These are phyloP conservation scores for Saccharum spontaneum DNA, from an alignment of 176 grass and related monocot species.

Conservation along the genomic window DNA sequence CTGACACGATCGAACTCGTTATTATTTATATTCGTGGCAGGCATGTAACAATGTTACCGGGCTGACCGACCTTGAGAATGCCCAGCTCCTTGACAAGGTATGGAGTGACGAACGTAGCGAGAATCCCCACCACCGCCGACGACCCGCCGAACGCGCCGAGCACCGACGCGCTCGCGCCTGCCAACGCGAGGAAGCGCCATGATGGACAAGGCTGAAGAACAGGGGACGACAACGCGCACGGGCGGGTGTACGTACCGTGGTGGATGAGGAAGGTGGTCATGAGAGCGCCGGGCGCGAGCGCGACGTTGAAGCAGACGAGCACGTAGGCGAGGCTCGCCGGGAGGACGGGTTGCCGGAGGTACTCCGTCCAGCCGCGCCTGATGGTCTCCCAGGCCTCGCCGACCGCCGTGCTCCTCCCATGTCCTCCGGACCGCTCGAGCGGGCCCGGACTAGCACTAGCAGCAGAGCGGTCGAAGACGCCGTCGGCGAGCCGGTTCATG, in stretches of 20 bases:
- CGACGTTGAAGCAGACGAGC: slow-evolving; percentile 63
- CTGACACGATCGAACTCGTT: neutral
- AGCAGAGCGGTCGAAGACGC: slow-evolving; percentile 41
- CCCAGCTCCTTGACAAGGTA: slow-evolving; percentile 50
- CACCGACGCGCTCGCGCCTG: slow-evolving; percentile 39
- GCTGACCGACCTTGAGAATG: slow-evolving; percentile 31
- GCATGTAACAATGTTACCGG: too few relatives aligned
- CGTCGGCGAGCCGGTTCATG: slow-evolving; percentile 37
- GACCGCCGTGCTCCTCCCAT: neutral
- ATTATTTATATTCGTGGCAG: neutral
- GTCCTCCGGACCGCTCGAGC: neutral
- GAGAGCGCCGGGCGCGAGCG: slow-evolving; percentile 57
- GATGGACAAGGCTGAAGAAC: neutral
- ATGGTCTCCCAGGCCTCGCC: slow-evolving; percentile 18
- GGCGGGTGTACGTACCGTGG: slow-evolving; percentile 22
- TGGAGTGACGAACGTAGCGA: slow-evolving; percentile 46
- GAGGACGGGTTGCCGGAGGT: slow-evolving; percentile 52
- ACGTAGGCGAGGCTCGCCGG: slow-evolving; percentile 72
- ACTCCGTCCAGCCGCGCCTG: slow-evolving; percentile 51
- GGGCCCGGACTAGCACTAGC: neutral
- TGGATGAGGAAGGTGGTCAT: slow-evolving; percentile 71
- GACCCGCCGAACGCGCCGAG: slow-evolving; percentile 48
- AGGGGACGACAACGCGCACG: neutral
- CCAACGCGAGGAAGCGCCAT: neutral
- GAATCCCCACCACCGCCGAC: slow-evolving; percentile 53